phyloP scores from a whole-genome alignment of 176 grass and related monocot genomes.

The Oropetium thomaeum region DNA sequence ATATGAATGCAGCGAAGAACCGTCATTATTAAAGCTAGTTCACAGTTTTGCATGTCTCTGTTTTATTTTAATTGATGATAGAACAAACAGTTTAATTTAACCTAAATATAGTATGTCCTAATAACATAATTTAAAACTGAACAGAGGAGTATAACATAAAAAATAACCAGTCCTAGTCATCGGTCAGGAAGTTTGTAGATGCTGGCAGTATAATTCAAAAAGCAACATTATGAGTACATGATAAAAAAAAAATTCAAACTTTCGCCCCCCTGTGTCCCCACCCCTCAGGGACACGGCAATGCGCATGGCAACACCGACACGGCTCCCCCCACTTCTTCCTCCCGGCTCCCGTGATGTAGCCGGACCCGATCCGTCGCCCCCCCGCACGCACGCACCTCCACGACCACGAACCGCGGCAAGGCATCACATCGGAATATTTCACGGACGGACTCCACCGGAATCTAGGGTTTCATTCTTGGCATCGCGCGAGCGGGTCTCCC shows the following conservation, averaged over 20 bases:
- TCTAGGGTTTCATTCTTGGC: conserved; percentile 40
- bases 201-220: no score
- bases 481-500: not conserved
- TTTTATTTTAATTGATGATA: no score
- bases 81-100: no score
- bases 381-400: not conserved
- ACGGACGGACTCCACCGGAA: not conserved
- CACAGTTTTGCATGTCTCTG: no score
- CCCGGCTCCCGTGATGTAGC: conserved; percentile 24
- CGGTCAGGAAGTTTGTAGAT: no score
- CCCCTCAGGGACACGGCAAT: not conserved
- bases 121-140: no score
- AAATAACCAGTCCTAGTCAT: no score
- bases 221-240: not conserved
- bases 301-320: conserved; percentile 12
- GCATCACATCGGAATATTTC: conserved; percentile 33
- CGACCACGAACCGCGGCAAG: conserved; percentile 18
- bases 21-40: no score
- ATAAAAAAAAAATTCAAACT: no score
- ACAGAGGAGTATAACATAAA: no score
- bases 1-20: no score
- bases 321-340: not conserved
- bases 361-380: conserved; percentile 4
- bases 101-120: no score
- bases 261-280: not conserved